Evolutionary conservation across 805 yeast genomes (phyloP).

Genomic region (Pichia paraexigua): DNA sequence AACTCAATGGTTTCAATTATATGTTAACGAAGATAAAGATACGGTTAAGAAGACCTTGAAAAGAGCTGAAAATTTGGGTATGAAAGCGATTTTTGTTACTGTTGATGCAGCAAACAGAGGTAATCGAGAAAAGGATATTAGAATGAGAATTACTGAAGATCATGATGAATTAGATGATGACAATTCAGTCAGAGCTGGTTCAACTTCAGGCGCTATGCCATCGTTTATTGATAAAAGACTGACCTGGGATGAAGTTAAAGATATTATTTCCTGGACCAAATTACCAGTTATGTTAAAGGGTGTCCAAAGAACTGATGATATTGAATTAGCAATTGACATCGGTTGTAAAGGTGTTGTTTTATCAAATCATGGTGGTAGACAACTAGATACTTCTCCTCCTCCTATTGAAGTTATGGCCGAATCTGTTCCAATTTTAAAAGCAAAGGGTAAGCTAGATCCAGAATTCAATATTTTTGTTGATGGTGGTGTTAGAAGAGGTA

Average conservation of each 20-base stretch:
- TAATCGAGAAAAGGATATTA: slow-evolving; percentile 64
- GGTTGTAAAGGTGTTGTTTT: slow-evolving; percentile 71
- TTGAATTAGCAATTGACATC: slow-evolving; percentile 56
- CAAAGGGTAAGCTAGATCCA: slow-evolving; percentile 37
- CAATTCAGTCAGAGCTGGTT: slow-evolving; percentile 57
- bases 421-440: slow-evolving; percentile 42
- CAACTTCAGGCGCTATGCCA: slow-evolving; percentile 80
- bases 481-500: slow-evolving; percentile 72
- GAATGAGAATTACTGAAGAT: slow-evolving; percentile 30
- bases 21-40: slow-evolving; percentile 55
- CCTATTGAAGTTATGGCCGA: slow-evolving; percentile 71
- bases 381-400: slow-evolving; percentile 70
- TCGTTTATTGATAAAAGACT: slow-evolving; percentile 69
- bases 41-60: slow-evolving; percentile 28
- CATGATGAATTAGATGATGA: slow-evolving; percentile 37
- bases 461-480: slow-evolving; percentile 60
- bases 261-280: slow-evolving; percentile 46
- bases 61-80: slow-evolving; percentile 22
- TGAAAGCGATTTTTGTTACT: slow-evolving; percentile 77
- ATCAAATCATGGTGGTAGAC: slow-evolving; percentile 88
- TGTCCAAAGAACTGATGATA: slow-evolving; percentile 76
- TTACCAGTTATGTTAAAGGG: slow-evolving; percentile 73
- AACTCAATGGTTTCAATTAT: slow-evolving; percentile 82
- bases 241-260: slow-evolving; percentile 56
- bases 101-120: slow-evolving; percentile 93